Evolutionary conservation across 2,329 filamentous ascomycete genomes (phyloP).

Genomic region (Aspergillus pseudoglaucus): DNA sequence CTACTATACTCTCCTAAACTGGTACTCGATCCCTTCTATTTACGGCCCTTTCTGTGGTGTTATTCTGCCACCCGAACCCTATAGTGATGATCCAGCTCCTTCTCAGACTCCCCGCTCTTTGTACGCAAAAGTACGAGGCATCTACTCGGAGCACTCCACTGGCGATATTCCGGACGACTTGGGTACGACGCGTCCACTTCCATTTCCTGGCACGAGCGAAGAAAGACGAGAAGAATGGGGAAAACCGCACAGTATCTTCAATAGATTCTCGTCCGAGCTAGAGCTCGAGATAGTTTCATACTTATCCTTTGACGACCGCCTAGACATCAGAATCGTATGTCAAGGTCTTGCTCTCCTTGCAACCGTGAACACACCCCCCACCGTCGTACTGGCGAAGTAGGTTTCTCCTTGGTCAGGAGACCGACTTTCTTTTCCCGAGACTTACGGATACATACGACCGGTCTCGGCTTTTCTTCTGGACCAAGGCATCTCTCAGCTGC

Average conservation of each 20-base stretch:
- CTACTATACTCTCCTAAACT: too few relatives aligned
- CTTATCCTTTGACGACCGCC: too few relatives aligned
- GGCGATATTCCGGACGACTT: not conserved
- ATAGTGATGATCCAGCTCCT: constrained; percentile 1
- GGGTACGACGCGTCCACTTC: not conserved
- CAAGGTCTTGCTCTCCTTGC: not conserved
- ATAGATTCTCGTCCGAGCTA: too few relatives aligned
- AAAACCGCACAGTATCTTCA: too few relatives aligned
- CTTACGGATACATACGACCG: constrained; percentile 3
- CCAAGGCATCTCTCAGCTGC: not conserved
- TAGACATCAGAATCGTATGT: too few relatives aligned
- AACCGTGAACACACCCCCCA: constrained; percentile 1
- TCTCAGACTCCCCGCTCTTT: constrained; percentile 4
- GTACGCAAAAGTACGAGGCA: constrained; percentile 8
- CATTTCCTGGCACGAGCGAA: not conserved
- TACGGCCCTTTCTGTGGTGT: constrained; percentile 8
- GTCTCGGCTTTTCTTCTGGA: constrained; percentile 7
- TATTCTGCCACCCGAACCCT: constrained; percentile 4
- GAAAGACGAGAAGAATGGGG: too few relatives aligned
- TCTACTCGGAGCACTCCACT: not conserved
- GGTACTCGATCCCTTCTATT: not conserved
- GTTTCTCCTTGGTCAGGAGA: constrained; percentile 7
- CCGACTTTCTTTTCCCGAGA: constrained; percentile 9
- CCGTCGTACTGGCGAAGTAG: constrained; percentile 10
- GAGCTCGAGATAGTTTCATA: too few relatives aligned